Conservation (phyloP, 2,329 filamentous ascomycete genomes). For the Fusarium aywerte region DNA sequence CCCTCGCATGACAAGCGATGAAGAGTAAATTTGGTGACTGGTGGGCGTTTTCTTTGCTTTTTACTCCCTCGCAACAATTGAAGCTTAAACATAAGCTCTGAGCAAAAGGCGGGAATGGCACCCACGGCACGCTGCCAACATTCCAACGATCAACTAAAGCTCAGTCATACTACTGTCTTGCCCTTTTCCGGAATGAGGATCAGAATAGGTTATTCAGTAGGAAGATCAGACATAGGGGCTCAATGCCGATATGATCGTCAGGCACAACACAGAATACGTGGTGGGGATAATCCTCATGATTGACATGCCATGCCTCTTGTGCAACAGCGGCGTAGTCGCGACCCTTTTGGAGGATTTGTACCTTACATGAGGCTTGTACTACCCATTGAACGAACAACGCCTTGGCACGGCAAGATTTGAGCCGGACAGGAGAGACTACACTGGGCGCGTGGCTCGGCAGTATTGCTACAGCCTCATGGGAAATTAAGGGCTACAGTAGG, state of each 20-base stretch:
- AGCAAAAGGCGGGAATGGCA: conserved; percentile 17
- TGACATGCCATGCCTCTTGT: conserved; percentile 1
- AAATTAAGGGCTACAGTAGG: not conserved
- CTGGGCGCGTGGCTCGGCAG: not conserved
- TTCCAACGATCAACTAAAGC: conserved; percentile 5
- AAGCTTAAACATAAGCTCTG: not conserved
- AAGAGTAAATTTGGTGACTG: conserved; percentile 18
- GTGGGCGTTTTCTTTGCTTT: conserved; percentile 9
- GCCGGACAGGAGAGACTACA: not conserved
- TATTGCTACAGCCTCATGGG: not conserved
- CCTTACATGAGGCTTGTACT: conserved; percentile 12
- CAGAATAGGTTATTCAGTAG: not conserved
- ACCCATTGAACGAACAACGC: not conserved
- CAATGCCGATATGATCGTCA: conserved; percentile 19
- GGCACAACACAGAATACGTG: conserved; percentile 7
- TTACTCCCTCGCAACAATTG: not conserved
- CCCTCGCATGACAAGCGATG: conserved; percentile 16
- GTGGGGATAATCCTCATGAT: not conserved
- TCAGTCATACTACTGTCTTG: conserved; percentile 1
- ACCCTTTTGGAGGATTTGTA: not conserved
- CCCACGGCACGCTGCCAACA: conserved; percentile 8
- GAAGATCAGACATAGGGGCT: not conserved
- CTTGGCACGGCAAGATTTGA: conserved; percentile 17
- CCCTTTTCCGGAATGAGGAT: not conserved
- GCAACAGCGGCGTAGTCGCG: conserved; percentile 5